Conservation (phyloP, 805 yeast genomes). For the Candida parachauliodes region DNA sequence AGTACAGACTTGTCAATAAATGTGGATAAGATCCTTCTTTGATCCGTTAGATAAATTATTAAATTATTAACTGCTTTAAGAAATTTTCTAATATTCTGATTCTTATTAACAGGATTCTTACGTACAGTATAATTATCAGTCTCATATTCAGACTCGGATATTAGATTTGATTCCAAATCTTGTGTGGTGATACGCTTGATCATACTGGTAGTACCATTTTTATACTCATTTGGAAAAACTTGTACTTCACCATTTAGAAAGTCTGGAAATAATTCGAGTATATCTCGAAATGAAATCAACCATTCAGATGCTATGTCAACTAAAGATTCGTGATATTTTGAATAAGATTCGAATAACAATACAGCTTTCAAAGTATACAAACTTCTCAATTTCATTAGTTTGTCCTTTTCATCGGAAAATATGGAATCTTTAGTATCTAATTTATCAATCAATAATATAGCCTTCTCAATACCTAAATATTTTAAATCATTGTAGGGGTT, state of each 20-base stretch:
- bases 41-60: constrained; percentile 49
- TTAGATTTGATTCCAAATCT: constrained; percentile 14
- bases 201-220: constrained; percentile 3
- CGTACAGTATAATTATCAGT: constrained; percentile 4
- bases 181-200: constrained; percentile 18
- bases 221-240: not conserved
- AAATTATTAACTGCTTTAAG: constrained; percentile 37
- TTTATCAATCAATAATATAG: constrained; percentile 28
- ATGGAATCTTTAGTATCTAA: constrained; percentile 22
- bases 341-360: constrained; percentile 29
- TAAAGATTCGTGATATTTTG: constrained; percentile 35
- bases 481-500: constrained; percentile 28
- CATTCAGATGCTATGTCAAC: constrained; percentile 41
- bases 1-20: constrained; percentile 32
- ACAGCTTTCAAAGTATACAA: constrained; percentile 31
- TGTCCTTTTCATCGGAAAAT: constrained; percentile 25
- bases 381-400: constrained; percentile 32
- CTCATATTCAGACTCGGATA: constrained; percentile 10
- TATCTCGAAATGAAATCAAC: constrained; percentile 33
- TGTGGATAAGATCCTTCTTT: constrained; percentile 45
- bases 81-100: constrained; percentile 21
- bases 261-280: constrained; percentile 35
- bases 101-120: not conserved
- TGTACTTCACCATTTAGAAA: constrained; percentile 27
- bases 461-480: constrained; percentile 30